Conservation (phyloP, 2,329 filamentous ascomycete species). For the Sodiomyces alkalinus region DNA sequence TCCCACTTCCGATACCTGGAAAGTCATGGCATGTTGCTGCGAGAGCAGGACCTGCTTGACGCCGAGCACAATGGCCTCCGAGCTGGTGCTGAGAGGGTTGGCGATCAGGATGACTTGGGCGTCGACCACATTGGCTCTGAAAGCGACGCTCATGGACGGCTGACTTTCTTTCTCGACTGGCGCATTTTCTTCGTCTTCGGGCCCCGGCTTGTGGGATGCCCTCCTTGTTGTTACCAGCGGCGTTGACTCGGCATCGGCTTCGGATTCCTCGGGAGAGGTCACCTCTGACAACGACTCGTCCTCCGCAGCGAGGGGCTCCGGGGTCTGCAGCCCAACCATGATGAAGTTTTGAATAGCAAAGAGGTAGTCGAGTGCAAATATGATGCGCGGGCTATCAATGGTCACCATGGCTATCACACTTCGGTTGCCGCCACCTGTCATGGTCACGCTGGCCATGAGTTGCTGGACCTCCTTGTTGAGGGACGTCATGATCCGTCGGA, state of each 20-base stretch:
- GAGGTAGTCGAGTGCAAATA: slow-evolving; percentile 90
- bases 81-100: slow-evolving; percentile 77
- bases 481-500: slow-evolving; percentile 93
- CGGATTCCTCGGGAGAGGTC: slow-evolving; percentile 33
- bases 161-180: slow-evolving; percentile 11
- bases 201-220: slow-evolving; percentile 9
- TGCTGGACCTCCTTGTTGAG: slow-evolving; percentile 93
- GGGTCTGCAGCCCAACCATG: slow-evolving; percentile 52
- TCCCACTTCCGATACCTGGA: slow-evolving; percentile 86
- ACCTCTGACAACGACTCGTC: slow-evolving; percentile 40
- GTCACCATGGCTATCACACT: slow-evolving; percentile 83
- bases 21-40: slow-evolving; percentile 82
- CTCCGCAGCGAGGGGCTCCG: slow-evolving; percentile 39
- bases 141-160: slow-evolving; percentile 57
- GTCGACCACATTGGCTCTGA: slow-evolving; percentile 86
- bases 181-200: slow-evolving; percentile 3
- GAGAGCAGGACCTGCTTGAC: slow-evolving; percentile 89
- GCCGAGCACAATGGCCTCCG: slow-evolving; percentile 88
- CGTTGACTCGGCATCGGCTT: slow-evolving; percentile 35
- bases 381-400: slow-evolving; percentile 85
- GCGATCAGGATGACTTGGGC: slow-evolving; percentile 94
- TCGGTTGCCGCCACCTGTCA: slow-evolving; percentile 69
- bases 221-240: slow-evolving; percentile 6
- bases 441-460: slow-evolving; percentile 93
- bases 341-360: slow-evolving; percentile 78